These are phyloP conservation scores for Suhomyces pyralidae DNA, from an alignment of 805 yeast species.

Conservation along the genomic window DNA sequence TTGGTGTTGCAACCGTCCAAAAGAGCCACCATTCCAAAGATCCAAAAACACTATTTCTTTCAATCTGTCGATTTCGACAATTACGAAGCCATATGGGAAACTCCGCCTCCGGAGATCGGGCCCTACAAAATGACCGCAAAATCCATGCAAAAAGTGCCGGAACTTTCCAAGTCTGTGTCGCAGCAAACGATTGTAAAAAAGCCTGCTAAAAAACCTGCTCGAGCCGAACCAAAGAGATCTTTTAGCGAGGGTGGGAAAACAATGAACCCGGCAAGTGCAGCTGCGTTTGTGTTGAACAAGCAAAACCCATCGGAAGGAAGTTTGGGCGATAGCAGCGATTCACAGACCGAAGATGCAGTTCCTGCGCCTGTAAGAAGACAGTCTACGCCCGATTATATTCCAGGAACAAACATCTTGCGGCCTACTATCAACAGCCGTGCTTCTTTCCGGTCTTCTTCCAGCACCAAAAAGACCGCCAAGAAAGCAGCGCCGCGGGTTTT, in stretches of 20 bases:
- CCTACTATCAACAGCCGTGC: slow-evolving; percentile 44
- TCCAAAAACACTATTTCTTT: slow-evolving; percentile 74
- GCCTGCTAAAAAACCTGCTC: slow-evolving; percentile 6
- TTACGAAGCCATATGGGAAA: slow-evolving; percentile 65
- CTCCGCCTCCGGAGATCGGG: slow-evolving; percentile 60
- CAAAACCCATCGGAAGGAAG: slow-evolving; percentile 9
- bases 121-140: slow-evolving; percentile 75
- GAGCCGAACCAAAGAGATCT: not conserved
- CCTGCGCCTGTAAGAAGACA: slow-evolving; percentile 18
- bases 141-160: slow-evolving; percentile 74
- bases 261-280: slow-evolving; percentile 32
- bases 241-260: slow-evolving; percentile 6
- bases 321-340: slow-evolving; percentile 3
- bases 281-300: slow-evolving; percentile 38
- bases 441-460: slow-evolving; percentile 16
- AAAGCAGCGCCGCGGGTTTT: slow-evolving; percentile 27
- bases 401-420: slow-evolving; percentile 57
- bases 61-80: slow-evolving; percentile 63
- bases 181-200: slow-evolving; percentile 11
- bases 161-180: slow-evolving; percentile 15
- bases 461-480: slow-evolving; percentile 11
- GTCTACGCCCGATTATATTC: slow-evolving; percentile 44
- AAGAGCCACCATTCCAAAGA: slow-evolving; percentile 54
- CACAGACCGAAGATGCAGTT: slow-evolving; percentile 15
- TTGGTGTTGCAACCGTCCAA: slow-evolving; percentile 68